These are phyloP conservation scores for Beauveria brongniartii DNA, from an alignment of 2,329 filamentous ascomycete species.

Conservation along the genomic window DNA sequence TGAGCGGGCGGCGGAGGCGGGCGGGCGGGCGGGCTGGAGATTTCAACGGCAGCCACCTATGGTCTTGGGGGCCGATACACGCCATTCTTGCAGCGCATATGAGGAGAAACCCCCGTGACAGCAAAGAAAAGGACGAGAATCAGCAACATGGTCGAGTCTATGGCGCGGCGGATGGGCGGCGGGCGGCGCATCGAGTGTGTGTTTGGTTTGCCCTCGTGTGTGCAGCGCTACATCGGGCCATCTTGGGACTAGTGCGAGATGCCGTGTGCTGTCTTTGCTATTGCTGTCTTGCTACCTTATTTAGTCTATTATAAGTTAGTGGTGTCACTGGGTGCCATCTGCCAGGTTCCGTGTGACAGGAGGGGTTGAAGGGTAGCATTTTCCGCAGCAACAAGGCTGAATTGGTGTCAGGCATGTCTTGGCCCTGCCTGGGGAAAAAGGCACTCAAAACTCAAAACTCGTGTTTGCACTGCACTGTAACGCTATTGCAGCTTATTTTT, in stretches of 20 bases:
- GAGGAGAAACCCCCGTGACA: neutral
- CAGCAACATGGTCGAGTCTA: neutral
- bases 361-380: too few relatives aligned
- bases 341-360: neutral
- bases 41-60: neutral
- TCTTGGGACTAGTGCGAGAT: neutral
- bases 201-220: neutral
- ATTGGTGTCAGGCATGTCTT: too few relatives aligned
- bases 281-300: neutral
- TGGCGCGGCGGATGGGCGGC: neutral
- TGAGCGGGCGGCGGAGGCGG: too few relatives aligned
- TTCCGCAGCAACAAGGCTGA: too few relatives aligned
- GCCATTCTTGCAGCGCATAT: neutral
- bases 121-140: neutral
- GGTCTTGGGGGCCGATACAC: neutral
- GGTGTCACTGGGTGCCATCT: neutral
- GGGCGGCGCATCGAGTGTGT: neutral
- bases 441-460: too few relatives aligned
- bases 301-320: neutral
- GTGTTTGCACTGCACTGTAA: too few relatives aligned
- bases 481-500: too few relatives aligned
- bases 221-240: neutral
- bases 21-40: too few relatives aligned
- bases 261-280: too few relatives aligned
- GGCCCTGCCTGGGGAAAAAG: too few relatives aligned